Conservation (phyloP, 2,329 filamentous ascomycete species). For the Venturia effusa region DNA sequence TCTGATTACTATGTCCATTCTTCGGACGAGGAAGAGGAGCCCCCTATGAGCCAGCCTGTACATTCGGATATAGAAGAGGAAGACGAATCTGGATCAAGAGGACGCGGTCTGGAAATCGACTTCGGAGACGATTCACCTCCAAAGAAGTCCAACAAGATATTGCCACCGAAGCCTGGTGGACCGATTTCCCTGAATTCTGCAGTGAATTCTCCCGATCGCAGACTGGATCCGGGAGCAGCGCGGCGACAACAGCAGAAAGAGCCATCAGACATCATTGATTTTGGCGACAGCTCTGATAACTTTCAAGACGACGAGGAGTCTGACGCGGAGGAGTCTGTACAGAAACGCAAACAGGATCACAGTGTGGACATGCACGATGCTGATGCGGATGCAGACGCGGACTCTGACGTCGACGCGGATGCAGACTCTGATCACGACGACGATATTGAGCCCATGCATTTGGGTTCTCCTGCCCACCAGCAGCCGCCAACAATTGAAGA, state of each 20-base stretch:
- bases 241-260: neutral
- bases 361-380: conserved; percentile 7
- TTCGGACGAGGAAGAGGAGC: conserved; percentile 11
- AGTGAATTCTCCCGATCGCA: conserved; percentile 11
- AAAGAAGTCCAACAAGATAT: neutral
- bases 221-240: neutral
- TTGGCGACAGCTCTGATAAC: neutral
- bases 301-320: conserved; percentile 11
- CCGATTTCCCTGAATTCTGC: conserved; percentile 12
- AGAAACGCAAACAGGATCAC: neutral
- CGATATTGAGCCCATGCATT: conserved; percentile 12
- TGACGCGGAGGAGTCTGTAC: conserved; percentile 10
- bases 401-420: conserved; percentile 6
- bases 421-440: conserved; percentile 9
- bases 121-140: conserved; percentile 10
- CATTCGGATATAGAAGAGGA: neutral
- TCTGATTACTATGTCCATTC: conserved; percentile 13
- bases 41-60: neutral
- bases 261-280: conserved; percentile 12
- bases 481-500: conserved; percentile 3
- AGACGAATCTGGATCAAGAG: neutral
- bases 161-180: conserved; percentile 5
- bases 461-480: conserved; percentile 12
- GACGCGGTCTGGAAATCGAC: conserved; percentile 13
- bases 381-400: neutral